Percentiles rank a stretch among this genome's conserved stretches.
Conservation (phyloP, 345 rosid species). For the Corchorus capsularis region DNA sequence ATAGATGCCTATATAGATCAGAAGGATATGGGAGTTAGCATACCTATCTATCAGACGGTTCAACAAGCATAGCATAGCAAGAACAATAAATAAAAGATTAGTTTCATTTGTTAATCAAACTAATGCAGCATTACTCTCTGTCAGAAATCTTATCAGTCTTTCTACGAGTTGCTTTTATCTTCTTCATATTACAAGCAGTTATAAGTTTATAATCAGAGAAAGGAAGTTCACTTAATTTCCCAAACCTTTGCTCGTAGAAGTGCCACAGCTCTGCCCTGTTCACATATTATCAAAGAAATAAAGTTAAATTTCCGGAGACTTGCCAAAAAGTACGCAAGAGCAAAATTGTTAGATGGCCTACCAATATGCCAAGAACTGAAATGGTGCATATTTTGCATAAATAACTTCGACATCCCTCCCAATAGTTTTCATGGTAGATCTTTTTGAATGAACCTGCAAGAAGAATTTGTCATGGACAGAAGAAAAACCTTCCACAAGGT, state of each 20-base stretch:
- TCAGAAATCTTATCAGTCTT: constrained; percentile 22
- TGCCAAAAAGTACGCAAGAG: background rate
- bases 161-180: constrained; percentile 20
- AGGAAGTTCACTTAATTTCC: constrained; percentile 42
- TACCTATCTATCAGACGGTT: background rate
- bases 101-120: background rate
- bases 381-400: constrained; percentile 43
- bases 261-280: constrained; percentile 58
- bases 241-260: constrained; percentile 49
- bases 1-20: background rate
- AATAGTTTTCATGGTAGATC: constrained; percentile 29
- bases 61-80: background rate
- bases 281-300: background rate
- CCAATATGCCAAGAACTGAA: constrained; percentile 57
- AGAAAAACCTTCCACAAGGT: background rate
- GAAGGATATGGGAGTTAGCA: background rate
- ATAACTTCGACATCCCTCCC: constrained; percentile 36
- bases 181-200: constrained; percentile 53
- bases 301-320: background rate
- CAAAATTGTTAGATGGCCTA: constrained; percentile 12
- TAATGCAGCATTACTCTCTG: background rate
- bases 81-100: background rate
- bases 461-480: background rate
- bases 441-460: constrained; percentile 44
- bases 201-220: constrained; percentile 42